Base-by-base conservation (phyloP, 1,284 basidiomycete species). In the Mycosarcoma maydis region DNA sequence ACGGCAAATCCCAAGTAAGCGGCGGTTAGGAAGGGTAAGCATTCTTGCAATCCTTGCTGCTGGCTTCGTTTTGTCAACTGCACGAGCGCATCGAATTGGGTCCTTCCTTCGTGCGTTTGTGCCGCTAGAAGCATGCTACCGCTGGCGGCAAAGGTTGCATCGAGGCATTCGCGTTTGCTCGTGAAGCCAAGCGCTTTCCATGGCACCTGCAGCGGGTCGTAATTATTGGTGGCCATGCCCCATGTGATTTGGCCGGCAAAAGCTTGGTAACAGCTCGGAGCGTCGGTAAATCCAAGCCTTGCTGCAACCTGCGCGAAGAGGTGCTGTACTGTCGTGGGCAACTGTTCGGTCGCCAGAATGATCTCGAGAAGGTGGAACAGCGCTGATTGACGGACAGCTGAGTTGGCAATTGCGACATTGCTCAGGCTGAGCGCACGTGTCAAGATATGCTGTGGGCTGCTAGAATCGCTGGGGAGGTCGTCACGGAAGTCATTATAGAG, bases 341-440 rank as follows among this genome's bases (percentile, higher is more conserved):
- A 90, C 37, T 45, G 49, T 19, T 37, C 42, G 5, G 53, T 61
- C 13, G 69, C 68, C 10, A 75, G 38, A 1, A 60, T 40, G 6
- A 88, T 86, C 79, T 94, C 92, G 55, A 97, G 84, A 32, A 98
- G 81, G 81, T 94, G 89, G 87, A 90, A 94, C 75, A 95, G 92
- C 1, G 92, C 87, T 0, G 88, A 89, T n/a, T 90, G 87, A n/a
- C 94, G 87, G 11, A 91, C 87, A 1, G 87, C 86, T 2, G 92
- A 90, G 76, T 89, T 91, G 17, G 88, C 86, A 27, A 97, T 86
- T 84, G 94, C 90, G 61, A 91, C 87, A 80, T 97, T 97, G 22
- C 89, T 88, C 24, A 94, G 84, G 61, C 87, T 88, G 14, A 97
- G 82, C 19, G 92, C 85, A 36, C 91, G 87, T 9, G 91, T 92